Percentiles rank a stretch among this genome's conserved stretches.
Conservation (phyloP, 1,139 yeast species). For the Maudiozyma humilis region DNA sequence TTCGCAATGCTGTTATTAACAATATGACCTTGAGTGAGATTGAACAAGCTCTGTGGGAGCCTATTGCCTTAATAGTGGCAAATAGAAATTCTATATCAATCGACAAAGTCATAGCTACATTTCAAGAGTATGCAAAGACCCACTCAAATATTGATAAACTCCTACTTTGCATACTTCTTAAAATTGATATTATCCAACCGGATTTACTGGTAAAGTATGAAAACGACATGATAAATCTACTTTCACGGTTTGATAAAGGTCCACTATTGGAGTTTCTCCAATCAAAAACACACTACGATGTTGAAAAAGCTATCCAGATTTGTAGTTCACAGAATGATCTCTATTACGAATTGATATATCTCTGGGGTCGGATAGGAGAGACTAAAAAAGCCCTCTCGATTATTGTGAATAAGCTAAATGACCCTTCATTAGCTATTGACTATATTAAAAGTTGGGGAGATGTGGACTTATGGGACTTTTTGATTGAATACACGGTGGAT, state of each 20-base stretch:
- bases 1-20: neutral
- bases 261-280: conserved; percentile 50
- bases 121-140: conserved; percentile 31
- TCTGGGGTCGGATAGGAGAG: conserved; percentile 79
- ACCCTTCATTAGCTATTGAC: conserved; percentile 71
- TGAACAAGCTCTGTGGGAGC: conserved; percentile 35
- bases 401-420: conserved; percentile 67
- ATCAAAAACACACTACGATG: conserved; percentile 47
- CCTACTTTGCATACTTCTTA: conserved; percentile 53
- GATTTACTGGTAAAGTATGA: conserved; percentile 50
- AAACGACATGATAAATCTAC: conserved; percentile 55
- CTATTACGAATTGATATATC: conserved; percentile 66
- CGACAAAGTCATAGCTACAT: conserved; percentile 38
- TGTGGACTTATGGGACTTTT: conserved; percentile 67
- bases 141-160: conserved; percentile 42
- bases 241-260: conserved; percentile 47
- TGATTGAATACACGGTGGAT: conserved; percentile 61
- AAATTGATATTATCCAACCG: conserved; percentile 47
- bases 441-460: conserved; percentile 71
- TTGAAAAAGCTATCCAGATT: conserved; percentile 56
- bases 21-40: conserved; percentile 24
- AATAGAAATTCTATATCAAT: conserved; percentile 61
- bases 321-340: conserved; percentile 47
- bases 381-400: conserved; percentile 64
- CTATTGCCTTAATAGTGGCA: conserved; percentile 51